These are phyloP conservation scores for Calonectria pauciramosa DNA, from an alignment of 2,329 filamentous ascomycete species.

Conservation along the genomic window DNA sequence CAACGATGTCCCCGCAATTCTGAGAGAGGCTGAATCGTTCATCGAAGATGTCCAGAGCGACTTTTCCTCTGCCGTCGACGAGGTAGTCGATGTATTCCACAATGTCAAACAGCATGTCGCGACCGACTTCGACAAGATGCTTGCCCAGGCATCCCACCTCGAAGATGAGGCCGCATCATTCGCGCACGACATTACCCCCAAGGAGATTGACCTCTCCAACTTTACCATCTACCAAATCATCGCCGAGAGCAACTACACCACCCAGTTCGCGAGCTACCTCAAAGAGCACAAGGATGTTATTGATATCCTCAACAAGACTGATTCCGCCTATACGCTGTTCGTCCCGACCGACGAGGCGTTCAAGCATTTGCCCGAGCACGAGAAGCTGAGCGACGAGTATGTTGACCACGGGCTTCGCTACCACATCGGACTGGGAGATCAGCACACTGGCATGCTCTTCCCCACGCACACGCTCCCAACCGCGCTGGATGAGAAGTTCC, in stretches of 20 bases:
- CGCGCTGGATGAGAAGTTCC: conserved; percentile 66
- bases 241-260: conserved; percentile 80
- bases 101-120: conserved; percentile 3
- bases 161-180: not conserved
- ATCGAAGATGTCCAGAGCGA: conserved; percentile 24
- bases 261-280: conserved; percentile 82
- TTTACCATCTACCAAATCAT: conserved; percentile 86
- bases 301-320: conserved; percentile 79
- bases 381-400: conserved; percentile 77
- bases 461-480: conserved; percentile 82
- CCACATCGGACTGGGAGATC: conserved; percentile 78
- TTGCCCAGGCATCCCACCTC: not conserved
- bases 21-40: conserved; percentile 22
- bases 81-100: conserved; percentile 23
- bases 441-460: conserved; percentile 76
- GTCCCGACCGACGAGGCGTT: conserved; percentile 85
- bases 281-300: conserved; percentile 80
- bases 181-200: conserved; percentile 11
- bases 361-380: conserved; percentile 66
- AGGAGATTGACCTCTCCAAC: conserved; percentile 63
- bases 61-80: conserved; percentile 26
- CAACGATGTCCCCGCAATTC: conserved; percentile 17
- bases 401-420: conserved; percentile 80
- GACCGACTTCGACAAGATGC: conserved; percentile 3
- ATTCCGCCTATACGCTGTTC: conserved; percentile 84